Conservation (phyloP, 2,329 filamentous ascomycete genomes). For the Apiospora sp. region DNA sequence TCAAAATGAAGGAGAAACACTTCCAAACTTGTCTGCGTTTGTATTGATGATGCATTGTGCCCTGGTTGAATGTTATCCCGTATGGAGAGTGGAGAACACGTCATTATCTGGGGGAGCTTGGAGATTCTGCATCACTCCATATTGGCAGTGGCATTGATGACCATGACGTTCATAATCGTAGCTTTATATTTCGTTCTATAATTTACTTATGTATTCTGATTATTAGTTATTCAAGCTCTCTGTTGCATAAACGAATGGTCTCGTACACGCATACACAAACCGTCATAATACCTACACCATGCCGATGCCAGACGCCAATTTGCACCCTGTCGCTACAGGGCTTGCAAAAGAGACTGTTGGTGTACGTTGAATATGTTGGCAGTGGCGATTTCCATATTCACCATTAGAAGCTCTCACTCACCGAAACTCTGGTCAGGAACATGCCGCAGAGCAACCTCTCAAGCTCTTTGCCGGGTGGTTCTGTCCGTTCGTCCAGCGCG, state of each 20-base stretch:
- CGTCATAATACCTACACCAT: slow-evolving; percentile 31
- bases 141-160: background rate
- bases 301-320: slow-evolving; percentile 37
- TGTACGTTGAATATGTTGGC: slow-evolving; percentile 26
- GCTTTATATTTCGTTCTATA: background rate
- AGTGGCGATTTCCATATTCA: background rate
- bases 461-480: slow-evolving; percentile 35
- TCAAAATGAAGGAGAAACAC: background rate
- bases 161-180: background rate
- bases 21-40: background rate
- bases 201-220: background rate
- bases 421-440: slow-evolving; percentile 31
- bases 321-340: slow-evolving; percentile 39
- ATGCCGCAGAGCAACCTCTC: slow-evolving; percentile 36
- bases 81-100: background rate
- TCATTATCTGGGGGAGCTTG: slow-evolving; percentile 19
- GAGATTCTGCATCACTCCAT: background rate
- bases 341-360: slow-evolving; percentile 39
- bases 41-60: background rate
- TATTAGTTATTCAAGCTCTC: background rate
- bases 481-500: slow-evolving; percentile 56
- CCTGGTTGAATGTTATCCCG: background rate
- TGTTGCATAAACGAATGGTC: background rate
- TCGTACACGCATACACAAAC: background rate
- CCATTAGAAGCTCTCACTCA: background rate